phyloP scores from a whole-genome alignment of 108 stramenopile genomes.

The Cyclotella atomus region DNA sequence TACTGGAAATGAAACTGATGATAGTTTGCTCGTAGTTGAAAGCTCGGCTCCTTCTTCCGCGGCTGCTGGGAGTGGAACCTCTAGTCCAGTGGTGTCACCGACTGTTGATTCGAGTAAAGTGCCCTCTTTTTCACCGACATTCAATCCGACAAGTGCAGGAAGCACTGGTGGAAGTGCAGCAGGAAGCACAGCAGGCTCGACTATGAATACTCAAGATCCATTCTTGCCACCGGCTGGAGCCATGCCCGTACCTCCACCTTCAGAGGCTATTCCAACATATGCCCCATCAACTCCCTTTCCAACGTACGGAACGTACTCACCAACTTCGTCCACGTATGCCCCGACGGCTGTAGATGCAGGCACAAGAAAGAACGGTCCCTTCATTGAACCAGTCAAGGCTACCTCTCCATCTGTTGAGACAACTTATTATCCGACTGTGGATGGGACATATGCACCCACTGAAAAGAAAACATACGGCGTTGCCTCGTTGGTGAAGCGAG shows the following conservation, averaged over 20 bases:
- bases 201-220: slow-evolving; percentile 2
- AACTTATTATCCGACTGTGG: slow-evolving; percentile 23
- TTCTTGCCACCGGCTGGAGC: slow-evolving; percentile 9
- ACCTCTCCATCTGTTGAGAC: background rate
- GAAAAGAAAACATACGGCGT: background rate
- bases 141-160: background rate
- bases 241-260: background rate
- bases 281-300: slow-evolving; percentile 12
- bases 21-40: background rate
- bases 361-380: background rate
- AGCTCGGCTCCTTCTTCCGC: background rate
- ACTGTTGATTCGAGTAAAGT: background rate
- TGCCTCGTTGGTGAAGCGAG: background rate
- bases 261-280: slow-evolving; percentile 5
- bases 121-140: slow-evolving; percentile 3
- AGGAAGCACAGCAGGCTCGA: background rate
- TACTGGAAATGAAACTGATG: background rate
- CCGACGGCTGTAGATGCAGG: background rate
- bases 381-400: background rate
- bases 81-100: background rate
- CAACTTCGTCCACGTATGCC: background rate
- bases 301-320: background rate
- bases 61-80: background rate
- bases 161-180: background rate
- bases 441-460: slow-evolving; percentile 14